Conservation (phyloP, 2,329 filamentous ascomycete genomes). For the Fusarium sp. region DNA sequence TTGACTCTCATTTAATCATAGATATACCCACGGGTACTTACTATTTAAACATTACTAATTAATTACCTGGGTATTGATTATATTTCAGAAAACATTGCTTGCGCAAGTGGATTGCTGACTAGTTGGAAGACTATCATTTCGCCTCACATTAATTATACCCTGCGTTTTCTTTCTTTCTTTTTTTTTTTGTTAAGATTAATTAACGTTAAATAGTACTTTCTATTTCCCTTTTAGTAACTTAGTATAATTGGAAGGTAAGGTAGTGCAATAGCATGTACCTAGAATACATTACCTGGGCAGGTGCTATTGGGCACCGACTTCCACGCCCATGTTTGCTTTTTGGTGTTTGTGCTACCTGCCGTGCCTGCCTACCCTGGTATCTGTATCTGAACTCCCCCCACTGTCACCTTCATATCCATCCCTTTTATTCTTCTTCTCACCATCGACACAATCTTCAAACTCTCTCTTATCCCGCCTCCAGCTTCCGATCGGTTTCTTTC, state of each 20-base stretch:
- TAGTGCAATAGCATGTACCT: neutral
- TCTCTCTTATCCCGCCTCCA: neutral
- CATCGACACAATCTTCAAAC: neutral
- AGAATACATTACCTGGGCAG: neutral
- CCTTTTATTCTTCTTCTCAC: neutral
- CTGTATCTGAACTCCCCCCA: neutral
- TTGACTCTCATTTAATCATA: no score
- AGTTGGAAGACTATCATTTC: neutral
- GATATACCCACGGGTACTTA: neutral
- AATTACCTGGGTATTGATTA: neutral
- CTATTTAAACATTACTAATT: neutral
- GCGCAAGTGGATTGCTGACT: neutral
- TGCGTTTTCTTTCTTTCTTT: neutral
- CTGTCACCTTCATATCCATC: neutral
- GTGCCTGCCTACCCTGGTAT: neutral
- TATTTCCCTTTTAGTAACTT: neutral
- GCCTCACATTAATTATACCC: neutral
- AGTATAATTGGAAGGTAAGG: neutral
- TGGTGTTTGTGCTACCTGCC: neutral
- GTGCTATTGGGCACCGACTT: neutral
- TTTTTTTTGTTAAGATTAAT: neutral
- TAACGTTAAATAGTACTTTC: neutral
- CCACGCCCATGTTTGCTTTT: neutral
- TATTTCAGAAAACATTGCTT: neutral
- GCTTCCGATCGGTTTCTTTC: neutral